Conservation (phyloP, 2,329 filamentous ascomycete genomes). For the Trichoderma harzianum region DNA sequence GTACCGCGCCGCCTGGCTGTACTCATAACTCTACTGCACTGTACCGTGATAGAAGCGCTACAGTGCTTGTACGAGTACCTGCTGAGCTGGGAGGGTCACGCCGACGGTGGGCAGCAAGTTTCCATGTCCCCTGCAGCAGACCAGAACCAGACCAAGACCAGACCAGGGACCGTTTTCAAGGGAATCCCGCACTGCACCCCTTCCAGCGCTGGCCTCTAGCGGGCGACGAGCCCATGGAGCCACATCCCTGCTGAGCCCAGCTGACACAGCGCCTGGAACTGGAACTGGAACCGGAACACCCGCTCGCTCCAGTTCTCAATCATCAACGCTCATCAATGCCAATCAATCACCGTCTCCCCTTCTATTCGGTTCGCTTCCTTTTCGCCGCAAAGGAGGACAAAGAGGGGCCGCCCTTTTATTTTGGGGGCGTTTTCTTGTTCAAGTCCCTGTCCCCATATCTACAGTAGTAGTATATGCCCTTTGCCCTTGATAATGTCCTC, state of each 20-base stretch:
- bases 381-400: not conserved
- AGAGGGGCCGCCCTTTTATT: not conserved
- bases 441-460: not conserved
- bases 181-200: not conserved
- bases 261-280: conserved; percentile 17
- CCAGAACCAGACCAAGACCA: too few species aligned
- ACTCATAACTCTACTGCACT: too few species aligned
- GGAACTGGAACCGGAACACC: conserved; percentile 11
- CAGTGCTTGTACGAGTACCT: not conserved
- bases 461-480: not conserved
- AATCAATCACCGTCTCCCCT: too few species aligned
- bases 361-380: not conserved
- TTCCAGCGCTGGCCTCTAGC: not conserved
- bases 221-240: not conserved
- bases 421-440: not conserved
- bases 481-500: not conserved
- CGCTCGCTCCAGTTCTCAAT: too few species aligned
- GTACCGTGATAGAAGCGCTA: too few species aligned
- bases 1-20: not conserved
- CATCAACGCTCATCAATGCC: too few species aligned
- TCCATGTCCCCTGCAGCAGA: conserved; percentile 4
- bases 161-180: not conserved
- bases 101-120: conserved; percentile 9
- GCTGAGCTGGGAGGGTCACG: conserved; percentile 5
- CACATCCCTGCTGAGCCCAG: conserved; percentile 14